These are phyloP conservation scores for Carallia brachiata DNA, from an alignment of 345 rosid species.

Conservation along the genomic window DNA sequence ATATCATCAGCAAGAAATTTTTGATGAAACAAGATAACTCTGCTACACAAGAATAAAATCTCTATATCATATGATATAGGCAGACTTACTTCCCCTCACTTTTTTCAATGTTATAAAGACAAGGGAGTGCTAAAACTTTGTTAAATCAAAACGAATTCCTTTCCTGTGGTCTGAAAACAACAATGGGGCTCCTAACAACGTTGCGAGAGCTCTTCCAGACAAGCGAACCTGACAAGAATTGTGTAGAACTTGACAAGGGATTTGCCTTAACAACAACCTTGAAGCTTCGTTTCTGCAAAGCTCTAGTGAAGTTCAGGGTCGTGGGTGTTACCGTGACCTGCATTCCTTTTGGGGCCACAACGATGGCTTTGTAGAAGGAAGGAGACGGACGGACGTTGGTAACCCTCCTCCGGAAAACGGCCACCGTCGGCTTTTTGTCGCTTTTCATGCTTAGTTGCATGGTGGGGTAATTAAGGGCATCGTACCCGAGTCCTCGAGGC, in stretches of 20 bases:
- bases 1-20: no score
- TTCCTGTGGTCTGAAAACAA: slow-evolving; percentile 32
- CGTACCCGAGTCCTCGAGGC: slow-evolving; percentile 65
- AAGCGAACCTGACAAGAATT: slow-evolving; percentile 59
- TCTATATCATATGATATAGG: no score
- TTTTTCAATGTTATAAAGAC: no score
- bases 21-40: no score
- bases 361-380: slow-evolving; percentile 55
- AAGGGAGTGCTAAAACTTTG: not conserved
- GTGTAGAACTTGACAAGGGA: slow-evolving; percentile 26
- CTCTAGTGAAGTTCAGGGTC: slow-evolving; percentile 49
- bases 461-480: slow-evolving; percentile 81
- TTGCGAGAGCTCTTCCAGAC: slow-evolving; percentile 59
- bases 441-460: slow-evolving; percentile 52
- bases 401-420: slow-evolving; percentile 58
- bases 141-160: not conserved
- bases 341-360: slow-evolving; percentile 61
- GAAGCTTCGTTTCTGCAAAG: slow-evolving; percentile 56
- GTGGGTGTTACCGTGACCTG: slow-evolving; percentile 54
- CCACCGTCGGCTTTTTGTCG: slow-evolving; percentile 31
- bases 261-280: slow-evolving; percentile 67
- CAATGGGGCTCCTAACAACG: slow-evolving; percentile 73
- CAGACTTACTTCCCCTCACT: no score
- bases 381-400: slow-evolving; percentile 65
- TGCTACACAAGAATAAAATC: no score